Evolutionary conservation across 345 rosid genomes (phyloP), one percentile per base, ranked within the genome.

Genomic region (Salix koriyanagi): DNA sequence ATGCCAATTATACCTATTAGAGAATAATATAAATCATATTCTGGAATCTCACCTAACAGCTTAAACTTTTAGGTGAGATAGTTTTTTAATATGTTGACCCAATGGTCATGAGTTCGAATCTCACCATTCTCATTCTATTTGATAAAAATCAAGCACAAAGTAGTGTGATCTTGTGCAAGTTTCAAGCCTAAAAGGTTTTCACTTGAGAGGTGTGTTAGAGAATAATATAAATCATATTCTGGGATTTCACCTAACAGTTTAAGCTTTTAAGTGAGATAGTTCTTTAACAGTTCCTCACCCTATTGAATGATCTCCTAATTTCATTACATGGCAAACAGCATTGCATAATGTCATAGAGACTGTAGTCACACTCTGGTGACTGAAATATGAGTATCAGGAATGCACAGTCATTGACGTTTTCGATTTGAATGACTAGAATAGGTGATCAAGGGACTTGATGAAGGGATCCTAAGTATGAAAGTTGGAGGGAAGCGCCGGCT

Each of bases 381-480:
- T 8, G 12, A 15, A 21, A 16, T 10, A 69, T 13, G 8, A 36
- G 41, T 34, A 25, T 36, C 56, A 42, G 28, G 18, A 69, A 25
- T 60, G 19, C 56, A 0, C 25, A 12, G 7, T 41, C 10, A 26
- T 23, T 62, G 42, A 76, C 19, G 25, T 75, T 52, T n/a, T 67
- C 65, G 12, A 69, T 72, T 34, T 72, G 48, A 34, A 41, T 52
- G 83, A 80, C 77, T 76, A 77, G 78, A 84, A 75, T 83, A 94
- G 97, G 97, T 93, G 88, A 88, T 96, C 83, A 90, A 90, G 82
- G 99, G 99, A 71, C 99, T 95, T 81, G 99, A 91, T 73, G 99
- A 95, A 83, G 97, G 99, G 65, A 78, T 95, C 61, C 75, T 92
- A 78, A 95, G 83, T 72, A 95, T 92, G 99, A 92, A 91, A 88